phyloP scores from a whole-genome alignment of 257 asterid species.

The Paulownia fortunei region DNA sequence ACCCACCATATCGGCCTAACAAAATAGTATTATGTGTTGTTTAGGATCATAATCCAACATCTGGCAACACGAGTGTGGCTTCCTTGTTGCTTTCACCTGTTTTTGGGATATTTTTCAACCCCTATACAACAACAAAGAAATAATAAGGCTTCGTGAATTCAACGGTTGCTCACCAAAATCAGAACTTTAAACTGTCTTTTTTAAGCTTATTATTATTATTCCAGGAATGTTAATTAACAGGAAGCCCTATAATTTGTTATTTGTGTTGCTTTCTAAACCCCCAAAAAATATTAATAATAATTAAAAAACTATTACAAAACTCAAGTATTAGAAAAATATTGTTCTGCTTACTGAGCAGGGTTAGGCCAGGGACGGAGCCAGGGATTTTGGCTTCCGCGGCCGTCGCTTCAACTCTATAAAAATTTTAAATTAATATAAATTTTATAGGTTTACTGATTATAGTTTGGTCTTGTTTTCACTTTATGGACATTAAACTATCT shows the following conservation, averaged over 20 bases:
- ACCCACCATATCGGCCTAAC: neutral
- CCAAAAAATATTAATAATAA: no score
- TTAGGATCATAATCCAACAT: constrained; percentile 9
- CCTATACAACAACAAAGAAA: neutral
- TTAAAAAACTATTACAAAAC: no score
- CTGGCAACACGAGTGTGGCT: neutral
- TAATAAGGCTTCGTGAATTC: constrained; percentile 11
- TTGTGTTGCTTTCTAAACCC: no score
- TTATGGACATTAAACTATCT: no score
- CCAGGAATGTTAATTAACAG: neutral
- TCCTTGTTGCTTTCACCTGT: constrained; percentile 10
- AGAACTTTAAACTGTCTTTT: neutral
- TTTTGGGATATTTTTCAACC: neutral
- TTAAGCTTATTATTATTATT: neutral
- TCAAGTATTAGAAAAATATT: no score
- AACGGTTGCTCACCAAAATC: constrained; percentile 27
- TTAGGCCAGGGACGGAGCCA: no score
- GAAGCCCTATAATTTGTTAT: neutral
- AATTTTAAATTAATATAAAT: no score
- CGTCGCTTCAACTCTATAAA: no score
- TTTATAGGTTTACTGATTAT: no score
- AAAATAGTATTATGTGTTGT: neutral
- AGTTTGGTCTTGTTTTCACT: no score
- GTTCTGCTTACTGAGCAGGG: no score
- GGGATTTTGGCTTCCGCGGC: no score